Evolutionary conservation across 1,284 basidiomycete species (phyloP), one percentile per base, ranked within the genome.

Genomic region (Irpex lacteus): DNA sequence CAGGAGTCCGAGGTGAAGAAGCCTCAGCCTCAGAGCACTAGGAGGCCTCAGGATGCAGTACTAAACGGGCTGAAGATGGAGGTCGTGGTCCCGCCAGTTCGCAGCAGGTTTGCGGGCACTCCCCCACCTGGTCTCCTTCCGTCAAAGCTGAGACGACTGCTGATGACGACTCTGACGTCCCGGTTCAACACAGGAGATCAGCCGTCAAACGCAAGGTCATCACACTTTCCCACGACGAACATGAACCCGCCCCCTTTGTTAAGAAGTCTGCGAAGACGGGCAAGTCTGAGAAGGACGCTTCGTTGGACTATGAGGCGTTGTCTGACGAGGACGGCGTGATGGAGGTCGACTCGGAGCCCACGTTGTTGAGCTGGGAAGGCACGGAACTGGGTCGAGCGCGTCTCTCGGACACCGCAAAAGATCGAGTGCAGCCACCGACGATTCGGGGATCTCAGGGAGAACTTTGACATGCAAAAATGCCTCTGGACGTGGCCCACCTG

Each of bases 161-260:
- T 8, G 81, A 65, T 13, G 70, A 72, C 54, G 67, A 72, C 9
- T 71, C 72, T 0, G 77, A 77, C 6, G 70, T 67, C n/a, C n/a
- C n/a, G n/a, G n/a, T n/a, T n/a, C n/a, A n/a, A n/a, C n/a, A n/a
- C n/a, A n/a, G n/a, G n/a, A n/a, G n/a, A n/a, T n/a, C n/a, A n/a
- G n/a, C n/a, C 19, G 9, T 19, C 32, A 55, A 55, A 21, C 53
- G 53, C 19, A 55, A 55, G 21, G 6, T 55, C 32, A 69, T 85
- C 47, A 67, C 85, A 52, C 75, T 85, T 15, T 83, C 81, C 0
- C 82, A 84, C 60, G 82, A 83, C 32, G 85, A 78, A 2, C 69
- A 70, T 15, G 75, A 74, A 68, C 44, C 47, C 62, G 53, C 53
- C 4, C 53, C 53, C 26, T 55, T n/a, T n/a, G n/a, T 21, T 50